Percentiles rank a stretch among this genome's conserved stretches.
Evolutionary conservation across 805 yeast genomes (phyloP).

Genomic region (Wickerhamomyces subpelliculosus): DNA sequence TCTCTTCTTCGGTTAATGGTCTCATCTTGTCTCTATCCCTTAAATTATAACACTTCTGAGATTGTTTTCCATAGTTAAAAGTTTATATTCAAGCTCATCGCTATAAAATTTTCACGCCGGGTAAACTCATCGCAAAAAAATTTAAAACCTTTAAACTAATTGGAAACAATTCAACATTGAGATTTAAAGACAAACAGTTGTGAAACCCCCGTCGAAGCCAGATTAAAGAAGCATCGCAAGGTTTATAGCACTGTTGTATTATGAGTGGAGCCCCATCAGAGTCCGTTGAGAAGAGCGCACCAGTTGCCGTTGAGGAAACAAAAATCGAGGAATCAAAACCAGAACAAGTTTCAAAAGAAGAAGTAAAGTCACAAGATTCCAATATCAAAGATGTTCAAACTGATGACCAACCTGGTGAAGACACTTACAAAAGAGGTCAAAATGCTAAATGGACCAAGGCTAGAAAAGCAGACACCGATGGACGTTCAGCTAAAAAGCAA

Average conservation of each 20-base stretch:
- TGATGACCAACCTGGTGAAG: slow-evolving; percentile 32
- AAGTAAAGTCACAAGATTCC: background rate
- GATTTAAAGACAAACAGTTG: background rate
- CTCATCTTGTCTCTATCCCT: slow-evolving; percentile 48
- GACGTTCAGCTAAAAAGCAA: slow-evolving; percentile 13
- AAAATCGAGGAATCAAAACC: background rate
- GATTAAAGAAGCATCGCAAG: too few species aligned
- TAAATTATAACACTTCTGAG: too few species aligned
- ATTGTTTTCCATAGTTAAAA: too few species aligned
- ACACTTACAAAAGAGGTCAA: slow-evolving; percentile 35
- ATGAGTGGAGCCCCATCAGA: too few species aligned
- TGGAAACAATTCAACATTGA: background rate
- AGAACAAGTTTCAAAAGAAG: background rate
- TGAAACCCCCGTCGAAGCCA: too few species aligned
- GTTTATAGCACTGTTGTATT: too few species aligned
- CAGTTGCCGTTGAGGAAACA: background rate
- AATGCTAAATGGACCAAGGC: slow-evolving; percentile 26
- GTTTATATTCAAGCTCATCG: background rate
- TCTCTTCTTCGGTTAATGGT: slow-evolving; percentile 93
- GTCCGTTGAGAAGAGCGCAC: too few species aligned
- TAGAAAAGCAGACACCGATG: slow-evolving; percentile 19
- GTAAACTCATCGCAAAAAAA: slow-evolving; percentile 2
- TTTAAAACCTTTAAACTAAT: background rate
- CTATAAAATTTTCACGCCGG: background rate
- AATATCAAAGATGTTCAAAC: slow-evolving; percentile 21